Conservation (phyloP, 331 rosid genomes). For the Arachis monticola region DNA sequence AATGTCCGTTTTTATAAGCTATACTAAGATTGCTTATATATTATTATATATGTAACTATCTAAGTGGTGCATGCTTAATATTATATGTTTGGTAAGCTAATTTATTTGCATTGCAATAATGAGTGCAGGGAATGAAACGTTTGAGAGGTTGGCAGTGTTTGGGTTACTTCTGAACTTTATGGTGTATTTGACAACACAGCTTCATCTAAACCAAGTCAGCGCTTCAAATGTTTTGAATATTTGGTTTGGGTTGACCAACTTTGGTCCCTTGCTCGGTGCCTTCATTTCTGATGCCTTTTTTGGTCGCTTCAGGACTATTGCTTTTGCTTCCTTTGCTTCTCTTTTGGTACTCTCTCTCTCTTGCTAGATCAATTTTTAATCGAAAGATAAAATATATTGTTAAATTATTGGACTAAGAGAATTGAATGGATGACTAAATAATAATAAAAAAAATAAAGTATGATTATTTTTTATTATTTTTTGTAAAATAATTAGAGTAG, state of each 20-base stretch:
- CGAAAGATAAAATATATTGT: too few relatives aligned
- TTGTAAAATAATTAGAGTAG: too few relatives aligned
- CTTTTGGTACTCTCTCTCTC: constrained; percentile 52
- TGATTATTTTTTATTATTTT: too few relatives aligned
- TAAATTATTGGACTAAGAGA: too few relatives aligned
- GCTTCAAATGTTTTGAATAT: constrained; percentile 62
- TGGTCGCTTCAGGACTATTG: constrained; percentile 79
- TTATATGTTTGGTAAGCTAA: too few relatives aligned
- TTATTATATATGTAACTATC: too few relatives aligned
- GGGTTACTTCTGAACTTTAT: constrained; percentile 75
- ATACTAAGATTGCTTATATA: too few relatives aligned
- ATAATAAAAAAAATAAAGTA: too few relatives aligned
- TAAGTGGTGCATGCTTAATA: too few relatives aligned
- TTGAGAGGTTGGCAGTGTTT: constrained; percentile 75
- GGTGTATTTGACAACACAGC: constrained; percentile 67
- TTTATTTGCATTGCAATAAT: neutral
- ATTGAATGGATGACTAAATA: too few relatives aligned
- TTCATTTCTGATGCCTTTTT: constrained; percentile 73
- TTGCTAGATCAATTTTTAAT: too few relatives aligned
- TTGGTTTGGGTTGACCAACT: constrained; percentile 67
- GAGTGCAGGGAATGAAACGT: constrained; percentile 78
- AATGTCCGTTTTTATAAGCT: too few relatives aligned
- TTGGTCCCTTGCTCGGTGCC: constrained; percentile 73
- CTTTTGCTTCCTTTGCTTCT: constrained; percentile 59
- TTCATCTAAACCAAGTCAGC: constrained; percentile 67